Conservation (phyloP, 2,329 filamentous ascomycete species). For the Fusarium pseudocircinatum region DNA sequence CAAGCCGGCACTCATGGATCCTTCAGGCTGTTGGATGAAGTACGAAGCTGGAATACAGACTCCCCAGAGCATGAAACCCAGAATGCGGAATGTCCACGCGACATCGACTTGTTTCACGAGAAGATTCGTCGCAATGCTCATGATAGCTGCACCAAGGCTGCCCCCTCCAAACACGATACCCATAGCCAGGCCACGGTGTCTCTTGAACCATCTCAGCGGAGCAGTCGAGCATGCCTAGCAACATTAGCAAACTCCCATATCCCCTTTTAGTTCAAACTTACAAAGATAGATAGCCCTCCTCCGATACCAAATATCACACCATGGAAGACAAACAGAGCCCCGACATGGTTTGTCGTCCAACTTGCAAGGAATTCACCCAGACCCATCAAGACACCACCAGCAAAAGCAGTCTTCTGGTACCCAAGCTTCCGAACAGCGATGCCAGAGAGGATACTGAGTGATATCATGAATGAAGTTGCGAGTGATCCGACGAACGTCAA, state of each 20-base stretch:
- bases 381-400: constrained; percentile 41
- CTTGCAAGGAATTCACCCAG: constrained; percentile 44
- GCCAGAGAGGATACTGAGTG: constrained; percentile 33
- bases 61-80: constrained; percentile 42
- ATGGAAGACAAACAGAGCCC: constrained; percentile 41
- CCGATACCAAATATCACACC: constrained; percentile 43
- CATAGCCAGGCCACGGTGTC: constrained; percentile 41
- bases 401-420: constrained; percentile 36
- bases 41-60: constrained; percentile 45
- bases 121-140: constrained; percentile 41
- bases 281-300: constrained; percentile 37
- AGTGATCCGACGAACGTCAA: constrained; percentile 45
- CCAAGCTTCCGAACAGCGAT: constrained; percentile 37
- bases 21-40: constrained; percentile 36
- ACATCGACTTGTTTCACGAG: constrained; percentile 38
- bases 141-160: constrained; percentile 43
- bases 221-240: constrained; percentile 35
- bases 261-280: neutral
- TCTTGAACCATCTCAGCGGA: constrained; percentile 41
- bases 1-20: constrained; percentile 8
- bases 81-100: constrained; percentile 43
- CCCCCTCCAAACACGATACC: constrained; percentile 45
- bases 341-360: constrained; percentile 39
- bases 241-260: fast-evolving
- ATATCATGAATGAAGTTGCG: constrained; percentile 43